phyloP scores from a whole-genome alignment of 2,329 filamentous ascomycete species.

The Ceratocystis alfenasii region DNA sequence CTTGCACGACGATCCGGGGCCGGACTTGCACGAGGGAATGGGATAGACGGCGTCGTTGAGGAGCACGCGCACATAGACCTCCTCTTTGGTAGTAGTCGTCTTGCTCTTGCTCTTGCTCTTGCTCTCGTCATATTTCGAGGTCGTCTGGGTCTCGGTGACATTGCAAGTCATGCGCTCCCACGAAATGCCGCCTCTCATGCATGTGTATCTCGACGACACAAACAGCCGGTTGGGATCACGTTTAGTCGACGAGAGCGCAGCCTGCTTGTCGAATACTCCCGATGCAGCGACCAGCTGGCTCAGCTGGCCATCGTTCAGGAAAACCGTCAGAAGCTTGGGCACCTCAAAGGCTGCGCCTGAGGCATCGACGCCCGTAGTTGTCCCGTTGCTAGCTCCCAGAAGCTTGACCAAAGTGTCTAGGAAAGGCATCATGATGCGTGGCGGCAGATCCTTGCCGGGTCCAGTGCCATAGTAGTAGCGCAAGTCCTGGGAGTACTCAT shows the following conservation, averaged over 20 bases:
- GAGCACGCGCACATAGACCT: conserved; percentile 43
- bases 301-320: conserved; percentile 56
- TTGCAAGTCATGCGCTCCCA: conserved; percentile 51
- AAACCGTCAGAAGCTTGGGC: conserved; percentile 47
- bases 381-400: conserved; percentile 39
- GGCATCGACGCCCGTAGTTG: conserved; percentile 35
- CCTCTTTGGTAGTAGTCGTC: conserved; percentile 25
- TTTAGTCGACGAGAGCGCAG: conserved; percentile 36
- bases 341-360: conserved; percentile 39
- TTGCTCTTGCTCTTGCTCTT: conserved; percentile 13
- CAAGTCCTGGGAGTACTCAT: conserved; percentile 57
- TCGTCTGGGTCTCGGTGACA: conserved; percentile 15
- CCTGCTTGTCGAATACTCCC: conserved; percentile 49
- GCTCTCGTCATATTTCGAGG: conserved; percentile 15
- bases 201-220: conserved; percentile 43
- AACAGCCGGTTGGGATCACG: conserved; percentile 41
- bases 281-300: conserved; percentile 47
- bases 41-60: conserved; percentile 54
- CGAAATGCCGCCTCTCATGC: conserved; percentile 53
- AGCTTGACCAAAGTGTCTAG: conserved; percentile 42
- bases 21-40: conserved; percentile 41
- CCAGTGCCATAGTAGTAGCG: conserved; percentile 57
- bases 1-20: conserved; percentile 43
- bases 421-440: conserved; percentile 50
- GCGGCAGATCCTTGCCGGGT: conserved; percentile 41